Base-by-base conservation (phyloP, 495 filamentous ascomycete genomes). In the Astrothelium subdiscretum region DNA sequence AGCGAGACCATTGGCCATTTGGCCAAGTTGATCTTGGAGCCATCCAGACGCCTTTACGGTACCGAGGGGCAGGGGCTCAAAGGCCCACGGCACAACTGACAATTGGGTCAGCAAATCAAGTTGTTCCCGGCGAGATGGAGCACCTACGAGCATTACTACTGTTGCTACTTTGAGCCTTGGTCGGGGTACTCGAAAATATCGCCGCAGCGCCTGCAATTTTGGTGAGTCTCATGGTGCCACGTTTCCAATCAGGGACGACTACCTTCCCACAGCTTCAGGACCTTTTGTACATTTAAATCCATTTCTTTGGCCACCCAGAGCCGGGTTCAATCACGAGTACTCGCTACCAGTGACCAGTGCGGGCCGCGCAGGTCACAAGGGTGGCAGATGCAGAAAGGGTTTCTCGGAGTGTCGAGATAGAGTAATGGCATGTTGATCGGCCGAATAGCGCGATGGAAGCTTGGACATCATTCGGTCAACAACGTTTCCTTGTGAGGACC, bases 1-100 rank as follows among this genome's bases (percentile, higher is more conserved):
- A 3, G 80, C 80, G 2, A 87, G 80, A 2, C 84, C 85, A 54
- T 78, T 61, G 10, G 80, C 79, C 61, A 77, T 77, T 18, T 79
- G 68, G 26, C 74, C 62, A 26, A 87, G 62, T 62, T 87, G 79
- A 61, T 82, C 78, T 54, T 75, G 70, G n/a, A 87, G 71, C 85
- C 85, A 87, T 43, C 84, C 84, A 52, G 72, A 67, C 10, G 85
- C 80, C 27, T 73, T 79, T 62, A 87, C 81, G 26, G 79, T 71
- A 29, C 84, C 83, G 10, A 86, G 72, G 0, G 83, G 78, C 8
- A 86, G 74, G 43, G 80, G 77, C 27, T 75, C 64, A 57, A 78
- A 77, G 27, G 67, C 67, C 27, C 76, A 74, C 40, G 78, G 75
- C 27, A 75, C 61, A 35, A 78, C 73, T 76, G 27, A 8, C 3